phyloP scores from a whole-genome alignment of 1,139 yeast species.

The Geotrichum aggregatum region DNA sequence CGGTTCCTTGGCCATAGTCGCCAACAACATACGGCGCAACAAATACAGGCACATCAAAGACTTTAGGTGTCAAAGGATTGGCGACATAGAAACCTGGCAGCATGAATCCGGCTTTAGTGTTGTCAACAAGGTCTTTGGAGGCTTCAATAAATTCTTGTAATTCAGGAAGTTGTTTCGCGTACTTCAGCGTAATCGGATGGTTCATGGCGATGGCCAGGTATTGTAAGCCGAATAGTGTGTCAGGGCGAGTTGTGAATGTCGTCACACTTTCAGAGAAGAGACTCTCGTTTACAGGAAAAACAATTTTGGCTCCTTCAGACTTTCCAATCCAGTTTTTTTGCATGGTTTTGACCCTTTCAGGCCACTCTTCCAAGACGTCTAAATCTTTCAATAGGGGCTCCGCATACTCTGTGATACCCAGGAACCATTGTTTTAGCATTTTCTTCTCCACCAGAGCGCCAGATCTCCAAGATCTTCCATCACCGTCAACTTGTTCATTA shows the following conservation, averaged over 20 bases:
- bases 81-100: conserved; percentile 48
- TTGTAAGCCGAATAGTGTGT: conserved; percentile 77
- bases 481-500: conserved; percentile 89
- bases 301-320: conserved; percentile 72
- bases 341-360: conserved; percentile 81
- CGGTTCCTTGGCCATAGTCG: conserved; percentile 84
- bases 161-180: conserved; percentile 39
- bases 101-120: conserved; percentile 62
- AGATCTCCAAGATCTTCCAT: conserved; percentile 93
- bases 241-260: conserved; percentile 85
- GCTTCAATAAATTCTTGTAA: conserved; percentile 48
- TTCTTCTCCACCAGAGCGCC: conserved; percentile 89
- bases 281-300: conserved; percentile 33
- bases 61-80: conserved; percentile 52
- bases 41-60: conserved; percentile 60
- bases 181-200: conserved; percentile 55
- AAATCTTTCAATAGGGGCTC: conserved; percentile 61
- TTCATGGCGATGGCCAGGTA: conserved; percentile 71
- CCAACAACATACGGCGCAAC: conserved; percentile 88
- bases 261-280: conserved; percentile 36
- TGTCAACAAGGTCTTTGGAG: conserved; percentile 43
- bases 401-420: conserved; percentile 82
- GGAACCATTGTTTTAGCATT: conserved; percentile 83
- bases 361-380: conserved; percentile 66
- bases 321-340: conserved; percentile 92